phyloP scores from a whole-genome alignment of 1,139 yeast species.

The Kodamaea plutei region DNA sequence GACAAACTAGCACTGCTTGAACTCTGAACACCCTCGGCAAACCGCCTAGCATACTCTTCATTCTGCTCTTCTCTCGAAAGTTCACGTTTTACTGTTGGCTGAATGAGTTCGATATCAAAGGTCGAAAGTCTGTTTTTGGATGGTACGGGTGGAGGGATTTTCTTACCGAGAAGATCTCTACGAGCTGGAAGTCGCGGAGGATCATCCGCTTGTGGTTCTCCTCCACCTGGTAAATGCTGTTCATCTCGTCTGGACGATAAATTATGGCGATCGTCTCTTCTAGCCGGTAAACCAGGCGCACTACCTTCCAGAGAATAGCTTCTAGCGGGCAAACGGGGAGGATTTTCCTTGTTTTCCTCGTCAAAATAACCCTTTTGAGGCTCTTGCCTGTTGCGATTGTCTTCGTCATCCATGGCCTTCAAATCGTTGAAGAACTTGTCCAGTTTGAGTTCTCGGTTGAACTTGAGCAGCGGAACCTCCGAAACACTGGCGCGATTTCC shows the following conservation, averaged over 20 bases:
- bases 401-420: constrained; percentile 10
- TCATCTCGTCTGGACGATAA: background rate
- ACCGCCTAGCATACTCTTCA: background rate
- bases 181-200: too few relatives aligned
- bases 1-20: background rate
- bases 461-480: constrained; percentile 19
- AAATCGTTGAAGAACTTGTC: constrained; percentile 7
- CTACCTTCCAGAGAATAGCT: too few relatives aligned
- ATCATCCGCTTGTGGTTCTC: background rate
- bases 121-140: background rate
- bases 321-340: background rate
- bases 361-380: too few relatives aligned
- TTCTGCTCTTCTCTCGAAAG: background rate
- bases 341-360: background rate
- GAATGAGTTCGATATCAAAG: background rate
- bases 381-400: too few relatives aligned
- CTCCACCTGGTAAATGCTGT: background rate
- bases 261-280: background rate
- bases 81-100: too few relatives aligned
- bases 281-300: background rate
- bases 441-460: constrained; percentile 14
- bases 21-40: background rate
- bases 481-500: constrained; percentile 2
- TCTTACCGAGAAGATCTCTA: background rate
- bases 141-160: background rate